phyloP scores from a whole-genome alignment of 2,329 filamentous ascomycete species.

The Aspergillus cejpii region DNA sequence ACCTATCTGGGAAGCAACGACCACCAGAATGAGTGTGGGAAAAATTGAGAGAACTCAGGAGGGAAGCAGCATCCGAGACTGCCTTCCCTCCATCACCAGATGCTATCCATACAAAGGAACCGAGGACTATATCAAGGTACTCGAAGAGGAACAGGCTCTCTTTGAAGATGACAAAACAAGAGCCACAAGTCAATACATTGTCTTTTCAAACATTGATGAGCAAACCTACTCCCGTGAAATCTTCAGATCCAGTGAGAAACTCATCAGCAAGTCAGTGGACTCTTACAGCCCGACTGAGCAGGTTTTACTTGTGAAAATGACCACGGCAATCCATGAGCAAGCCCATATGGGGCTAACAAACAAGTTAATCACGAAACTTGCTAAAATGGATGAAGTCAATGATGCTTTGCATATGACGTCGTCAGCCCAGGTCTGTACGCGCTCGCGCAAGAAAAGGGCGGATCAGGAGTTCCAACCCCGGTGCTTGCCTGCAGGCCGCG shows the following conservation, averaged over 20 bases:
- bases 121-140: neutral
- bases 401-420: neutral
- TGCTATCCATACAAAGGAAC: neutral
- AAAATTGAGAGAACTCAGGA: too few species aligned
- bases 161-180: neutral
- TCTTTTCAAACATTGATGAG: neutral
- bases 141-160: neutral
- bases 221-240: neutral
- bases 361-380: neutral
- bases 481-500: neutral
- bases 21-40: too few species aligned
- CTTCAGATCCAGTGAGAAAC: neutral
- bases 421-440: neutral
- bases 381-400: neutral
- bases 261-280: neutral
- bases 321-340: neutral
- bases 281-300: neutral
- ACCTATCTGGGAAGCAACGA: too few species aligned
- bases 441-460: neutral
- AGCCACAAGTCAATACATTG: neutral
- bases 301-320: neutral
- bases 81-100: neutral
- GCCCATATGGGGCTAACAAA: neutral
- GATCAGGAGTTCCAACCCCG: neutral
- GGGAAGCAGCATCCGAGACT: too few species aligned